phyloP scores from a whole-genome alignment of 441 rosid genomes.

The Croton setiger region DNA sequence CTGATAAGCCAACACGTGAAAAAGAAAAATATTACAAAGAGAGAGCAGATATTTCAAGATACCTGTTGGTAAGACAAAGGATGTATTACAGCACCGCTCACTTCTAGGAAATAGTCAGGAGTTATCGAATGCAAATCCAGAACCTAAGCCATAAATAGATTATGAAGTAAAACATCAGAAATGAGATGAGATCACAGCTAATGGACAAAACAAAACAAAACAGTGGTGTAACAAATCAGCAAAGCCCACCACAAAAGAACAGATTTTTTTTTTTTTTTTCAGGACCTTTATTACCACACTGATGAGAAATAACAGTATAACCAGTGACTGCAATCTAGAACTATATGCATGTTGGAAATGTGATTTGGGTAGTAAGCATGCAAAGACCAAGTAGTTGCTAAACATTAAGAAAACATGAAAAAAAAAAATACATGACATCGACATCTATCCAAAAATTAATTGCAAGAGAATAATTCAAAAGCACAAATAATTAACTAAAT shows the following conservation, averaged over 20 bases:
- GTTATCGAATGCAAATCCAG: constrained; percentile 94
- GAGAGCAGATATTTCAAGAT: constrained; percentile 20
- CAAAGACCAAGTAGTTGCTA: not conserved
- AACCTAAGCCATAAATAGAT: constrained; percentile 48
- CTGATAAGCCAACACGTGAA: not conserved
- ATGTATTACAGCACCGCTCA: constrained; percentile 94
- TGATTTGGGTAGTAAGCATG: not conserved
- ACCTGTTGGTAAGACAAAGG: constrained; percentile 99
- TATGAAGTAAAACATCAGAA: not conserved
- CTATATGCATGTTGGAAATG: not conserved
- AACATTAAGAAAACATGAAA: too few relatives aligned
- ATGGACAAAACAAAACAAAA: not conserved
- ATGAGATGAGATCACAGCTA: constrained; percentile 1
- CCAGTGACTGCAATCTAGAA: not conserved
- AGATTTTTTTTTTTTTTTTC: not conserved
- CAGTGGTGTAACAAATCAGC: not conserved
- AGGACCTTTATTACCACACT: not conserved
- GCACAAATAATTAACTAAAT: not conserved
- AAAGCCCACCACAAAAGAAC: not conserved
- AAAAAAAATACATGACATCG: not conserved
- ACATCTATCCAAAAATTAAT: not conserved
- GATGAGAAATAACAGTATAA: not conserved
- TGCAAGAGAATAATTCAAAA: not conserved
- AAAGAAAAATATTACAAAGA: not conserved
- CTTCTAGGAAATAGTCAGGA: constrained; percentile 90